These are phyloP conservation scores for Sclerotinia nivalis DNA, from an alignment of 2,329 filamentous ascomycete genomes.

Conservation along the genomic window DNA sequence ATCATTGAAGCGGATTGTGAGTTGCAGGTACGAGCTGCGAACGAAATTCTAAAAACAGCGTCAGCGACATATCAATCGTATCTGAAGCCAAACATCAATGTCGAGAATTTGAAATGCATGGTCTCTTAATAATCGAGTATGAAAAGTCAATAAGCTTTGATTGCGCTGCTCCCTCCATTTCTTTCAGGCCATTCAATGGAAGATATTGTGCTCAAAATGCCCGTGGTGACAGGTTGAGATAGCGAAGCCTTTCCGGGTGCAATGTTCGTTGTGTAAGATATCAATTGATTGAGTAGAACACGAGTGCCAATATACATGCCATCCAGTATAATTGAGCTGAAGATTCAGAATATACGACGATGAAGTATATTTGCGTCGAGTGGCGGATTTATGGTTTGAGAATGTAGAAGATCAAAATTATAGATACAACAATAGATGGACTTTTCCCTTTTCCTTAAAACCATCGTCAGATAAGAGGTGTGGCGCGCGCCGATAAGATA, in stretches of 20 bases:
- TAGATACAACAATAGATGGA: no score
- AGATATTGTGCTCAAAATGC: not conserved
- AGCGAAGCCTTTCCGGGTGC: not conserved
- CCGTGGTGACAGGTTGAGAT: not conserved
- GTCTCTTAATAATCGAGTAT: not conserved
- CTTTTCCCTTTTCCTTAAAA: no score
- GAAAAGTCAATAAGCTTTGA: not conserved
- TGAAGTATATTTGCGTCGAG: not conserved
- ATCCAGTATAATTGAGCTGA: not conserved
- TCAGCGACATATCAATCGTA: not conserved
- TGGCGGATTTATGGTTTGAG: not conserved
- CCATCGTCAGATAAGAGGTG: not conserved
- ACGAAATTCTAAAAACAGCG: not conserved
- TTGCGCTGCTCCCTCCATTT: not conserved
- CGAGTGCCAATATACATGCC: not conserved
- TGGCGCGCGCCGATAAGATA: slow-evolving; percentile 1
- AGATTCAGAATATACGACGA: not conserved
- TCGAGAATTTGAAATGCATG: not conserved
- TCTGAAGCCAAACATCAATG: not conserved
- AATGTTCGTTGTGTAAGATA: not conserved
- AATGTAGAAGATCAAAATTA: not conserved
- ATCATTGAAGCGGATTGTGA: slow-evolving; percentile 2
- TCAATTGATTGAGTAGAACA: not conserved
- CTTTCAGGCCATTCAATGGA: no score
- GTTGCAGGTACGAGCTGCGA: not conserved